Evolutionary conservation across 139 green algal genomes (phyloP).

Genomic region (Chloropicon primus): DNA sequence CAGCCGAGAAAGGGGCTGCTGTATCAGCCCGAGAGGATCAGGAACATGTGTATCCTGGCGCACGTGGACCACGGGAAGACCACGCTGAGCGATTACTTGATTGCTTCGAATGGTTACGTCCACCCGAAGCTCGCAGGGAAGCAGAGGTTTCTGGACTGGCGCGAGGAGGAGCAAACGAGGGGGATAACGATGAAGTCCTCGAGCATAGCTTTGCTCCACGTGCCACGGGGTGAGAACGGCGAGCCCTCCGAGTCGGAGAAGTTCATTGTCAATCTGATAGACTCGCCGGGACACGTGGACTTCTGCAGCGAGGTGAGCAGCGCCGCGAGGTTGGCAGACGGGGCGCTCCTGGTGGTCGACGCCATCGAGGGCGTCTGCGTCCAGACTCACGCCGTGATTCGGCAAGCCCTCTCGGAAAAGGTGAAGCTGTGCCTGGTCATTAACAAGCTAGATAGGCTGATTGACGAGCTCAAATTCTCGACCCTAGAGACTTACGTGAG

Average conservation of each 20-base stretch:
- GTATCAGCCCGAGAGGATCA: constrained; percentile 20
- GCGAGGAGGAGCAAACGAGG: constrained; percentile 81
- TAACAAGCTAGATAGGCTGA: constrained; percentile 96
- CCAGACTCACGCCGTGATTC: constrained; percentile 92
- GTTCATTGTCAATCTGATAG: constrained; percentile 94
- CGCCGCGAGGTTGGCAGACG: constrained; percentile 82
- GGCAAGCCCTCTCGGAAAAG: constrained; percentile 83
- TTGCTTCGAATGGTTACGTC: constrained; percentile 94
- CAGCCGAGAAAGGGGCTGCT: neutral
- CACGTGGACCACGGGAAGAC: constrained; percentile 99
- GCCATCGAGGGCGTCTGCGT: constrained; percentile 96
- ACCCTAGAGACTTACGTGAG: constrained; percentile 36
- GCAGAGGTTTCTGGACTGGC: constrained; percentile 82
- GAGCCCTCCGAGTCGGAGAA: constrained; percentile 22
- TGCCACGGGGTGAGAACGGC: constrained; percentile 33
- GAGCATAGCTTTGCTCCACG: constrained; percentile 84
- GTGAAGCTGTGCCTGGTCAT: constrained; percentile 76
- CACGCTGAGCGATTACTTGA: constrained; percentile 86
- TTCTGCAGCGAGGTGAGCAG: constrained; percentile 93
- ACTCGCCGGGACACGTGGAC: constrained; percentile 95
- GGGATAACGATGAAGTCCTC: constrained; percentile 98
- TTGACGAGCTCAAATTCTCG: constrained; percentile 67
- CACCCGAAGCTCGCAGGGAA: constrained; percentile 77
- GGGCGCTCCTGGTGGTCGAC: constrained; percentile 90
- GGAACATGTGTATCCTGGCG: constrained; percentile 96